Evolutionary conservation across 2,329 filamentous ascomycete genomes (phyloP).

Genomic region (Neocatenulostroma microsporum): DNA sequence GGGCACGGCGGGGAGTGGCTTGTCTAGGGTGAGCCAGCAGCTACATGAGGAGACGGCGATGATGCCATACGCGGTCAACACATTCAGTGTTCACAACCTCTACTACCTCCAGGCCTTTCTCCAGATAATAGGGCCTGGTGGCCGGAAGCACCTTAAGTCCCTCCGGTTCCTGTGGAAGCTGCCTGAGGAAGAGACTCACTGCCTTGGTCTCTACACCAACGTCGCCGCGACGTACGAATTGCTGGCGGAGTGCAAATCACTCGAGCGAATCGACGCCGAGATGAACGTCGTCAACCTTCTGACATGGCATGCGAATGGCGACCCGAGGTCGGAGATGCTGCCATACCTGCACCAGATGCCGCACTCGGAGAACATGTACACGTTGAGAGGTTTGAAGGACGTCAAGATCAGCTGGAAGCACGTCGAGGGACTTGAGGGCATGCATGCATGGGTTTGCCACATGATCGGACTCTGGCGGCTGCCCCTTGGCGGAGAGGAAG

Average conservation of each 20-base stretch:
- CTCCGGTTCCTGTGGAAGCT: conserved; percentile 1
- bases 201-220: neutral
- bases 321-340: neutral
- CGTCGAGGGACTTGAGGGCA: neutral
- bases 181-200: conserved; percentile 1
- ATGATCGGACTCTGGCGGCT: conserved; percentile 1
- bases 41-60: conserved; percentile 1
- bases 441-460: neutral
- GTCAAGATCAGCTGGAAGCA: neutral
- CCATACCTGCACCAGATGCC: neutral
- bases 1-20: neutral
- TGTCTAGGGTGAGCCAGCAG: neutral
- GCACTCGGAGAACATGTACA: neutral
- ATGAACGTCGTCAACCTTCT: neutral
- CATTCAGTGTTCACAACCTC: conserved; percentile 5
- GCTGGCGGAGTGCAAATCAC: neutral
- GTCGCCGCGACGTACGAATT: neutral
- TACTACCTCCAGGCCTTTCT: conserved; percentile 5
- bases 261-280: neutral
- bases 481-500: too few species aligned
- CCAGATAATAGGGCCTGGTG: neutral
- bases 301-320: neutral
- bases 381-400: conserved; percentile 1
- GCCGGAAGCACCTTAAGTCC: conserved; percentile 1
- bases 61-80: conserved; percentile 3